Base-by-base conservation (phyloP, 768 basidiomycete species). In the Tremella fuciformis region DNA sequence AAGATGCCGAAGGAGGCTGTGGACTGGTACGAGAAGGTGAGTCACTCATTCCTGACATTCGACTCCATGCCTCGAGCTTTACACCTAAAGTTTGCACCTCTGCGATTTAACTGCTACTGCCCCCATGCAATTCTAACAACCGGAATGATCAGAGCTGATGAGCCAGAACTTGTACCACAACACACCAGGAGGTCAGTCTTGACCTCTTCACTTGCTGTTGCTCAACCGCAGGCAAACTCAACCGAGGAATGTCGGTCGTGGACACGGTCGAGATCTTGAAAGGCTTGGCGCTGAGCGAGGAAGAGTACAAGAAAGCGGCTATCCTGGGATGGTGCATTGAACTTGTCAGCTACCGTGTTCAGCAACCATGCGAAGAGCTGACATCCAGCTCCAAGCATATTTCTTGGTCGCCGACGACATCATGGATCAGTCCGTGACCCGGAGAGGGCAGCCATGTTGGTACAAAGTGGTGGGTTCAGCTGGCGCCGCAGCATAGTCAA, bases 301-400 rank as follows among this genome's bases (percentile, higher is more conserved):
- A 88, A 4, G 92, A 97, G 79, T 97, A 94, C 80, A 81, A 87
- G 78, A 85, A 88, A 65, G 84, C 90, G 7, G 93, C 90, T 3
- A 79, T 94, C 26, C 81, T 98, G 25, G 94, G 93, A 2, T 98
- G 94, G 94, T 87, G 88, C 77, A 85, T 99, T 67, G 94, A 98
- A 78, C 81, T 97, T 61, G 93, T 93, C 62, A 66, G 89, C 82
- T n/a, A 8, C n/a, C 18, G 42, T 46, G 6, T 6, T 15, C 22
- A 15, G 4, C 6, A 15, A 15, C n/a, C 42, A 22, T 4, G 6
- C n/a, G 4, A 4, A 46, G 6, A 18, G 37, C 38, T 46, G 18
- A 42, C 29, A 34, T 21, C 7, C 69, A 94, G 91, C 84, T 99
- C 8, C 94, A 98, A 86, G 92, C 91, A 0, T 96, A 87, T 79